phyloP scores from a whole-genome alignment of 352 stramenopile genomes.

The Pythium dissimile region DNA sequence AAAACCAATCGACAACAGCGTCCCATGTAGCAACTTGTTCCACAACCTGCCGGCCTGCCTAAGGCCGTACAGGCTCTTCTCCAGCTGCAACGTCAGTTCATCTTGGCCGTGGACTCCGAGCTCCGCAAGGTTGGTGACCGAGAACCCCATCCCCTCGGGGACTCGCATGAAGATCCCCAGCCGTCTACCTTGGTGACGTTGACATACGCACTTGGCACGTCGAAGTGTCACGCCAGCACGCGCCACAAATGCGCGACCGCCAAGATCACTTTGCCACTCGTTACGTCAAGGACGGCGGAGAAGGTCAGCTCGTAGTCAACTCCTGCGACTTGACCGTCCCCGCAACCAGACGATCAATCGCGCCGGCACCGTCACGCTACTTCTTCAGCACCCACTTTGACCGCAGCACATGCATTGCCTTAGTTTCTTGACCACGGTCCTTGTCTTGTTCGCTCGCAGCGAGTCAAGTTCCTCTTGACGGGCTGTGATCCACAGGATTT shows the following conservation, averaged over 20 bases:
- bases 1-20: slow-evolving; percentile 15
- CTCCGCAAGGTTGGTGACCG: slow-evolving; percentile 1
- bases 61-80: slow-evolving; percentile 27
- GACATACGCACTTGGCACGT: slow-evolving; percentile 34
- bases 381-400: slow-evolving; percentile 31
- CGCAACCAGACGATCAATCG: slow-evolving; percentile 19
- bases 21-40: slow-evolving; percentile 24
- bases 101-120: slow-evolving; percentile 5
- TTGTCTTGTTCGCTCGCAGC: background rate
- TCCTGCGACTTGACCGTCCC: slow-evolving; percentile 21
- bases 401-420: slow-evolving; percentile 12
- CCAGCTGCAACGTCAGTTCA: slow-evolving; percentile 18
- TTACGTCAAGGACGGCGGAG: slow-evolving; percentile 28
- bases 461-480: background rate
- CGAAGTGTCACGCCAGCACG: slow-evolving; percentile 24
- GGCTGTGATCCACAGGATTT: background rate
- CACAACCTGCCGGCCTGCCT: slow-evolving; percentile 32
- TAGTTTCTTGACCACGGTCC: background rate
- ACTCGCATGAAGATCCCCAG: slow-evolving; percentile 23
- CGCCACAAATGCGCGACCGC: slow-evolving; percentile 12
- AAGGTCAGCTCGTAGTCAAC: slow-evolving; percentile 23
- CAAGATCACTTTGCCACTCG: slow-evolving; percentile 18
- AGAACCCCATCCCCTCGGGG: slow-evolving; percentile 18
- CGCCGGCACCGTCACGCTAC: slow-evolving; percentile 9
- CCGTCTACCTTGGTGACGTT: slow-evolving; percentile 21